phyloP scores from a whole-genome alignment of 2,329 filamentous ascomycete species.

The Zymoseptoria passerinii region DNA sequence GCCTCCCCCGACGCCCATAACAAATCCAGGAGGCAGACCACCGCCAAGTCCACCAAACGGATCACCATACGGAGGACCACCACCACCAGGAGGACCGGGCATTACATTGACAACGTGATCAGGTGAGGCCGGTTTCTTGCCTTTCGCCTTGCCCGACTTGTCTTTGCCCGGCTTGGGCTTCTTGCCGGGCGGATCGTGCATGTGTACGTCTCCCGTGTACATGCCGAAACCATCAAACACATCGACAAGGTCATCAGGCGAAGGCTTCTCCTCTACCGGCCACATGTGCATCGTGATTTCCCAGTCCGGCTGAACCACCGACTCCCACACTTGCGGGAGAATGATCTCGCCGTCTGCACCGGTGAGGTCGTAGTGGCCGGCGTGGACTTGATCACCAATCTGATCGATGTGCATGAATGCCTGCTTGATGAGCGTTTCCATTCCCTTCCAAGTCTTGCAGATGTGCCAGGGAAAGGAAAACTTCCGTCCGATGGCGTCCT shows the following conservation, averaged over 20 bases:
- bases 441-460: slow-evolving; percentile 57
- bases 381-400: slow-evolving; percentile 38
- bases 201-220: slow-evolving; percentile 3
- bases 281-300: slow-evolving; percentile 43
- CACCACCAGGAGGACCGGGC: slow-evolving; percentile 6
- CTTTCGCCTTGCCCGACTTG: slow-evolving; percentile 6
- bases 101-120: slow-evolving; percentile 13
- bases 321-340: slow-evolving; percentile 43
- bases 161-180: slow-evolving; percentile 10
- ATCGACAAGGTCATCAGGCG: slow-evolving; percentile 7
- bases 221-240: slow-evolving; percentile 9
- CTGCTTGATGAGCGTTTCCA: slow-evolving; percentile 43
- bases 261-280: slow-evolving; percentile 32
- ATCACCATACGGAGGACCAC: slow-evolving; percentile 11
- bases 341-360: slow-evolving; percentile 44
- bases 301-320: slow-evolving; percentile 41
- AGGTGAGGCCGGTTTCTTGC: slow-evolving; percentile 9
- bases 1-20: slow-evolving; percentile 3
- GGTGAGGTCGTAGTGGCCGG: slow-evolving; percentile 41
- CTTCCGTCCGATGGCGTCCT: slow-evolving; percentile 83
- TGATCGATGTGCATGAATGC: slow-evolving; percentile 42
- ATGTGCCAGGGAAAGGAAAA: slow-evolving; percentile 80
- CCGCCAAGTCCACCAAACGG: slow-evolving; percentile 10
- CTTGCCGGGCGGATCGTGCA: slow-evolving; percentile 5
- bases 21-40: slow-evolving; percentile 5